Evolutionary conservation across 768 basidiomycete genomes (phyloP), one percentile per base, ranked within the genome.

Genomic region (Lyophyllum semitale): DNA sequence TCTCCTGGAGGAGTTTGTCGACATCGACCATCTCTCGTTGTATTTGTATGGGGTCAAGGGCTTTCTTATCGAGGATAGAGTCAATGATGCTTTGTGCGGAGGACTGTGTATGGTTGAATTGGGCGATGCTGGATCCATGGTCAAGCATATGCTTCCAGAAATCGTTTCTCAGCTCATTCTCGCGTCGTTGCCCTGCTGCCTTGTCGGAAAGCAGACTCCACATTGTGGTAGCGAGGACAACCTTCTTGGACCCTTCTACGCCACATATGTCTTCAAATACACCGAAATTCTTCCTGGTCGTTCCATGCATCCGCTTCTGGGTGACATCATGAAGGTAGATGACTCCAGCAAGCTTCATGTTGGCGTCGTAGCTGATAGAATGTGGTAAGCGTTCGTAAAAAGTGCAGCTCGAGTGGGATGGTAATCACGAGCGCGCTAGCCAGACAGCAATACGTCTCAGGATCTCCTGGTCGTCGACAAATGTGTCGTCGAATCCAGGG

Each of bases 401-500:
- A 30, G 13, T 40, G 18, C 0, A 23, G n/a, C n/a, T 25, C 1
- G 23, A 51, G 63, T 15, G 15, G 33, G 13, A 35, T 7, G 33
- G 13, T 9, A 9, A 9, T 35, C 56, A 69, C 68, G 63, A 62
- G 53, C 62, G 55, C 23, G 59, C 57, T 11, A 70, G 53, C 68
- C 68, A 68, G 29, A 61, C 51, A 4, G 66, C 53, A 32, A 70
- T 64, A 3, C 62, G 55, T 27, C 62, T 64, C 45, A 70, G 29
- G 25, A 66, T 66, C n/a, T 65, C 62, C 25, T 53, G 42, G 35
- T 69, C 68, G 5, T 59, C 54, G 6, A 48, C 32, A 5, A 51
- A 48, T 1, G 66, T 68, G 35, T 68, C 67, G 44, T 66, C 63
- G 40, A 68, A 68, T 1, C 66, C 68, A 22, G 66, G 67, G 0